Conservation (phyloP, 2,329 filamentous ascomycete species). For the Paecilomyces fulvus region DNA sequence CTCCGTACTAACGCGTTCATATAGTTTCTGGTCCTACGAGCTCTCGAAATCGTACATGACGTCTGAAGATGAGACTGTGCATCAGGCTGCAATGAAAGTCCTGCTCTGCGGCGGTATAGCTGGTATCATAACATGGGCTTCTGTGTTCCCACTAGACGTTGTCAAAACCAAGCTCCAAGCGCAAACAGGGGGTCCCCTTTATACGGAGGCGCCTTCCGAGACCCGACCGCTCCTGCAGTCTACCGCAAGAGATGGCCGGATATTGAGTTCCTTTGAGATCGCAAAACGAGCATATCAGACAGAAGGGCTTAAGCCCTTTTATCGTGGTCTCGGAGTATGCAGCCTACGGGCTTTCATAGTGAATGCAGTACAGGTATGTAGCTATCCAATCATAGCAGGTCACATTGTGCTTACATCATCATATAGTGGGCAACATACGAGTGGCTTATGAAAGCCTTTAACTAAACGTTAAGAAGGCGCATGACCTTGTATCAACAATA, state of each 20-base stretch:
- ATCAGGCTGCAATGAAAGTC: constrained; percentile 51
- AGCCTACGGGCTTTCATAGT: constrained; percentile 82
- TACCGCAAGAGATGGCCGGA: constrained; percentile 10
- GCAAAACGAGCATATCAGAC: constrained; percentile 57
- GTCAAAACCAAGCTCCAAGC: constrained; percentile 89
- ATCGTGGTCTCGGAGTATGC: constrained; percentile 68
- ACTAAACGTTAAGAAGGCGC: constrained; percentile 11
- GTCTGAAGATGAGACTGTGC: constrained; percentile 36
- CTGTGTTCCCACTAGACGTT: constrained; percentile 83
- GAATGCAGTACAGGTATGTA: constrained; percentile 65
- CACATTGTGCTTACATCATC: neutral
- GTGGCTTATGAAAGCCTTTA: constrained; percentile 59
- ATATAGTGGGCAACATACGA: constrained; percentile 80
- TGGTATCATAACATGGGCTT: constrained; percentile 80
- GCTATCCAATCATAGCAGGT: neutral
- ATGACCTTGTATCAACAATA: neutral
- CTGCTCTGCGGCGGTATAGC: constrained; percentile 80
- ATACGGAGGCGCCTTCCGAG: constrained; percentile 12
- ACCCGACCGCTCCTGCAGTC: constrained; percentile 15
- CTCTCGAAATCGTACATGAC: constrained; percentile 55
- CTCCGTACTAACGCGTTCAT: constrained; percentile 3
- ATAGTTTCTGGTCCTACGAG: constrained; percentile 81
- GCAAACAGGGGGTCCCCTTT: constrained; percentile 39
- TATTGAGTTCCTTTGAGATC: constrained; percentile 52
- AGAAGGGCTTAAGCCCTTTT: constrained; percentile 57